Base-by-base conservation (phyloP, 768 basidiomycete genomes). In the Peribolospora kevripleyi region DNA sequence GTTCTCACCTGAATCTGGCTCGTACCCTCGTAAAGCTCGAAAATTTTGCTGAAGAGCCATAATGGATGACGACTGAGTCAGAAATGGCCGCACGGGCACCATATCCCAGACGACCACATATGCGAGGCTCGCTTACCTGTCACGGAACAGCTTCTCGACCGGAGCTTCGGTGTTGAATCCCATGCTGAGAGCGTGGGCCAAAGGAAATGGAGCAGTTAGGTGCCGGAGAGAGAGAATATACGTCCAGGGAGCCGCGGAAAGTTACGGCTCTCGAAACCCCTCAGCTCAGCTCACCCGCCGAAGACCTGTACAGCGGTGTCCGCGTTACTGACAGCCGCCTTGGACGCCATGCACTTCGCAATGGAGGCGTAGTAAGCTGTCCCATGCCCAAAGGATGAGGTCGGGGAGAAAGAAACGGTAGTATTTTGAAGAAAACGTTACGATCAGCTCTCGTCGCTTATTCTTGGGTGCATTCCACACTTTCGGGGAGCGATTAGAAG, bases 311-410 rank as follows among this genome's bases (percentile, higher is more conserved):
- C 68, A 2, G 65, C 67, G 25, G 63, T 56, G 57, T 69, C 68
- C n/a, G 68, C 65, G 54, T 69, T 69, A n/a, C 65, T 59, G 3
- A 69, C 67, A 1, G 69, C 68, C 2, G 64, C 55, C 55, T 63
- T 63, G 13, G 64, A 64, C 1, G 69, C 68, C 46, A 65, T 8
- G 45, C 45, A 8, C 57, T 70, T 70, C 6, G 69, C 68, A 59
- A 70, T 67, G 4, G 67, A 68, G 0, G 69, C 68, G 59, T 68
- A 65, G 62, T 68, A 68, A 1, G 69, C 67, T 68, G 50, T 2
- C 7, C 43, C 10, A 10, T 13, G 9, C 38, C 45, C 10, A 46
- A 14, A 14, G 45, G 10, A 14, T 46, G 9, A 46, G 45, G 10
- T 9, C 14, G 41, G 45, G n/a, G 36, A 6, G 4, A 46, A 10